These are phyloP conservation scores for Calonectria naviculata DNA, from an alignment of 2,329 filamentous ascomycete species.

Conservation along the genomic window DNA sequence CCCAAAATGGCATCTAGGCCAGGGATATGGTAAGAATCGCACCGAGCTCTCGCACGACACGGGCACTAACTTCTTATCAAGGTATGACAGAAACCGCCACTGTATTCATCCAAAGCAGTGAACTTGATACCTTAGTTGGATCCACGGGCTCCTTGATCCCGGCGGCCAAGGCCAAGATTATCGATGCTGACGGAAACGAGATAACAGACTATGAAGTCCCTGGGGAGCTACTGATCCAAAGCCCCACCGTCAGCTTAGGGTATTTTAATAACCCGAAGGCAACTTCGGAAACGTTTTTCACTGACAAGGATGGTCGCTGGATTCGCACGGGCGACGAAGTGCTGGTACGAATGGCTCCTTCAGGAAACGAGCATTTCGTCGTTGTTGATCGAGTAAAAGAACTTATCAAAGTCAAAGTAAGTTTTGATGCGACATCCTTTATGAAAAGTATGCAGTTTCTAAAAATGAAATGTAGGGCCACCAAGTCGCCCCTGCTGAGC, in stretches of 20 bases:
- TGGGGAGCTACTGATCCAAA: neutral
- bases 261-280: neutral
- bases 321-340: neutral
- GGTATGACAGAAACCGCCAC: constrained; percentile 5
- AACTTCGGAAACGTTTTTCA: neutral
- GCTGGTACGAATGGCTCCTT: neutral
- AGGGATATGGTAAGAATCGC: constrained; percentile 2
- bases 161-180: neutral
- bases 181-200: neutral
- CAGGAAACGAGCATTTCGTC: constrained; percentile 7
- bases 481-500: constrained; percentile 83
- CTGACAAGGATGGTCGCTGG: neutral
- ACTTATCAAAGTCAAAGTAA: constrained; percentile 12
- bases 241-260: neutral
- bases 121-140: neutral
- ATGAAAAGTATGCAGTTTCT: neutral
- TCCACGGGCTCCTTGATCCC: constrained; percentile 1
- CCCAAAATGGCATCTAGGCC: constrained; percentile 8
- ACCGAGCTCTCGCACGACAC: neutral
- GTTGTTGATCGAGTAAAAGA: constrained; percentile 10
- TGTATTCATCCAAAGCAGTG: neutral
- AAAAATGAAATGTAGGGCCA: constrained; percentile 61
- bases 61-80: neutral
- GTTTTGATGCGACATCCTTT: neutral
- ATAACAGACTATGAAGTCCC: neutral